These are phyloP conservation scores for Royoungia palumana DNA, from an alignment of 768 basidiomycete species.

Conservation along the genomic window DNA sequence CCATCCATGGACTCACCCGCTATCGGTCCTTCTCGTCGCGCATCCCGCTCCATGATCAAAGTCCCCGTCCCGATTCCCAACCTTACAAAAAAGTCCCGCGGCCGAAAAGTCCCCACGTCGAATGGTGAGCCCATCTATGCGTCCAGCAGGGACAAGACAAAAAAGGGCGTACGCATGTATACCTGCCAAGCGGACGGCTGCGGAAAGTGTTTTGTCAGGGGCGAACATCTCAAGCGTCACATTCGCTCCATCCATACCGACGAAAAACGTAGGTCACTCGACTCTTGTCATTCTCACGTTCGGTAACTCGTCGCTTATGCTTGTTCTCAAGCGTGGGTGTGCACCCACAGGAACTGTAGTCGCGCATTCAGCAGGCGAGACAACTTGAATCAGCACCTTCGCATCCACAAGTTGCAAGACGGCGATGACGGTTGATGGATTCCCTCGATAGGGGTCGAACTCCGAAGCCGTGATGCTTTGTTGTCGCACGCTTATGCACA, in stretches of 20 bases:
- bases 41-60: slow-evolving; percentile 22
- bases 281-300: neutral
- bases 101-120: slow-evolving; percentile 46
- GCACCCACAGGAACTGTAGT: slow-evolving; percentile 61
- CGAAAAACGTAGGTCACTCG: slow-evolving; percentile 66
- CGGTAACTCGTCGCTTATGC: neutral
- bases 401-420: slow-evolving; percentile 45
- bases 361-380: slow-evolving; percentile 73
- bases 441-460: neutral
- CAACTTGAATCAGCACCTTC: slow-evolving; percentile 73
- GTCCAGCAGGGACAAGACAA: slow-evolving; percentile 31
- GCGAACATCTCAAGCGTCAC: slow-evolving; percentile 82
- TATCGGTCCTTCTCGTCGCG: slow-evolving; percentile 21
- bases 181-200: slow-evolving; percentile 70
- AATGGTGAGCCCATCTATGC: slow-evolving; percentile 19
- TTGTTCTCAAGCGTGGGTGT: slow-evolving; percentile 24
- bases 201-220: slow-evolving; percentile 73
- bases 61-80: slow-evolving; percentile 47
- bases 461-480: too few species aligned
- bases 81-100: slow-evolving; percentile 48
- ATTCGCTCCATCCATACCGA: slow-evolving; percentile 77
- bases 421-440: slow-evolving; percentile 10
- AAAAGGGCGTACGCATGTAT: slow-evolving; percentile 45
- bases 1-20: neutral
- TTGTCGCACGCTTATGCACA: neutral